phyloP scores from a whole-genome alignment of 2,329 filamentous ascomycete genomes.

The Fusarium annulatum region DNA sequence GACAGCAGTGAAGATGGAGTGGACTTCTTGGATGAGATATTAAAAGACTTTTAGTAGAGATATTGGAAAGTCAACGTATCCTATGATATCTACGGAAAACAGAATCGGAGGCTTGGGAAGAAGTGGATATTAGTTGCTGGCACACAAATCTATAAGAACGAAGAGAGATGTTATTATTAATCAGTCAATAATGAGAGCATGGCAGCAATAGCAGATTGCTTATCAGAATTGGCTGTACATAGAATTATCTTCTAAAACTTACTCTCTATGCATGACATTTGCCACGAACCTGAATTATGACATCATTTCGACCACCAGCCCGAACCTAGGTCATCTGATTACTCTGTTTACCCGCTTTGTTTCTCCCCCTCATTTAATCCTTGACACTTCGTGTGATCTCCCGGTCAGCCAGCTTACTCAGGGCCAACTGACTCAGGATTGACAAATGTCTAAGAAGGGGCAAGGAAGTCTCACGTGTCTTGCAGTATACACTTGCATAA shows the following conservation, averaged over 20 bases:
- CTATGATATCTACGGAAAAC: not conserved
- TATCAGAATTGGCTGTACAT: too few relatives aligned
- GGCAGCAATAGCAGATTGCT: too few relatives aligned
- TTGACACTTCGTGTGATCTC: too few relatives aligned
- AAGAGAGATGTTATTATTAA: rapidly evolving
- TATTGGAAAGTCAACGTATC: not conserved
- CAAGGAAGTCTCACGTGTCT: not conserved
- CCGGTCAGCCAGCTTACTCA: not conserved
- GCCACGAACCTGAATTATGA: not conserved
- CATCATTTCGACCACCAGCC: not conserved
- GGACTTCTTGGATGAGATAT: not conserved
- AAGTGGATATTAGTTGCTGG: too few relatives aligned
- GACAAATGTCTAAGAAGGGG: too few relatives aligned
- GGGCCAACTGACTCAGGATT: not conserved
- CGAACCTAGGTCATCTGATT: rapidly evolving
- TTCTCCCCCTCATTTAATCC: too few relatives aligned
- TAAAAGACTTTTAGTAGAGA: not conserved
- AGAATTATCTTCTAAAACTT: too few relatives aligned
- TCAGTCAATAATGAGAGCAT: rapidly evolving
- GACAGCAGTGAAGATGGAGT: not conserved
- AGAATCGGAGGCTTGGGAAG: not conserved
- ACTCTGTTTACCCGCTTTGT: rapidly evolving
- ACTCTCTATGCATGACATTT: not conserved
- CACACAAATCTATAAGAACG: rapidly evolving
- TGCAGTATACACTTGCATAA: not conserved